Percentiles rank a stretch among this genome's conserved stretches.
Conservation (phyloP, 495 filamentous ascomycete species). For the Emericellopsis terricola region DNA sequence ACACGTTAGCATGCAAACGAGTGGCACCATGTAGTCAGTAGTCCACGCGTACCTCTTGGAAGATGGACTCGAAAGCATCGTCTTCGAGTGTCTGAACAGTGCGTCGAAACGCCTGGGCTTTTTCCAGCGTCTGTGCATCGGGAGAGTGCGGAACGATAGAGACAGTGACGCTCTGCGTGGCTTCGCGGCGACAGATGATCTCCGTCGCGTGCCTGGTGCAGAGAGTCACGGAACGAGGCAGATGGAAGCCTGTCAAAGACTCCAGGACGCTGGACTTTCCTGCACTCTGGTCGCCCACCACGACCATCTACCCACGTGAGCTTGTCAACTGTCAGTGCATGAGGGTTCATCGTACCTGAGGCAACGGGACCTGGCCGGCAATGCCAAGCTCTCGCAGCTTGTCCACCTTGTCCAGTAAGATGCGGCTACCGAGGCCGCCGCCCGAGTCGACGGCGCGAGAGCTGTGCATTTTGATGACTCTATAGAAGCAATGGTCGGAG, state of each 20-base stretch:
- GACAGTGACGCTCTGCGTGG: conserved; percentile 9
- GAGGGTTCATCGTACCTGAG: conserved; percentile 9
- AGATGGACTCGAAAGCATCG: conserved; percentile 17
- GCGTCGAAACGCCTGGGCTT: conserved; percentile 15
- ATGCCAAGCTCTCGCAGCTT: conserved; percentile 13
- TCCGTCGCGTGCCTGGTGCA: conserved; percentile 39
- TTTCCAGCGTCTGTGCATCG: conserved; percentile 18
- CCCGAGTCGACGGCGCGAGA: not conserved
- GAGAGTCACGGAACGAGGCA: conserved; percentile 28
- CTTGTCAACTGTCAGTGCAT: conserved; percentile 16
- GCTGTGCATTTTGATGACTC: not conserved
- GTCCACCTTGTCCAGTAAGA: conserved; percentile 9
- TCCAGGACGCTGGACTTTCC: conserved; percentile 48
- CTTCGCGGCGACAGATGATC: conserved; percentile 26
- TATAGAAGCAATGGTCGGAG: not conserved
- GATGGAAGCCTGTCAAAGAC: conserved; percentile 38
- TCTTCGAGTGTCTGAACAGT: conserved; percentile 26
- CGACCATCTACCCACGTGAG: conserved; percentile 39
- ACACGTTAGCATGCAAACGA: not conserved
- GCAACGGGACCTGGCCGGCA: conserved; percentile 9
- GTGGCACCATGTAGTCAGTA: not conserved
- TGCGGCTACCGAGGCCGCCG: conserved; percentile 1
- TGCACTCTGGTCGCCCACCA: conserved; percentile 41
- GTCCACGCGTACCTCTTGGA: not conserved
- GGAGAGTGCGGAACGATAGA: conserved; percentile 16